phyloP scores from a whole-genome alignment of 1,139 yeast species.

The Candida albicans region DNA sequence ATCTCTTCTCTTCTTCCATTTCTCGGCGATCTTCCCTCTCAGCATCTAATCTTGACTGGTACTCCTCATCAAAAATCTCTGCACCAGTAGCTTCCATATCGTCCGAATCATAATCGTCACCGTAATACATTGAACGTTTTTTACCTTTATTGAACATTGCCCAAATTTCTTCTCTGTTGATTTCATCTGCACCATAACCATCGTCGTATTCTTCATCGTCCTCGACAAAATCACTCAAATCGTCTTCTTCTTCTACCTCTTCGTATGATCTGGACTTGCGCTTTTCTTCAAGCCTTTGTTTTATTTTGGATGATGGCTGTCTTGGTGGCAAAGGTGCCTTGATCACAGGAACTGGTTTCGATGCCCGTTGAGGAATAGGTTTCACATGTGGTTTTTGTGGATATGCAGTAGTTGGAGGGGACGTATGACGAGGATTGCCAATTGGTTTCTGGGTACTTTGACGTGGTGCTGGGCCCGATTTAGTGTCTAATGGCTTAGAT shows the following conservation, averaged over 20 bases:
- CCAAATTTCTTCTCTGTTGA: conserved; percentile 88
- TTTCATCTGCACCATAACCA: conserved; percentile 46
- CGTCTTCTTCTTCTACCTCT: conserved; percentile 31
- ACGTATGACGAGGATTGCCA: background rate
- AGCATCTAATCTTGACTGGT: conserved; percentile 58
- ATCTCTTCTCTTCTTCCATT: conserved; percentile 53
- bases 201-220: conserved; percentile 25
- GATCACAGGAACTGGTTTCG: conserved; percentile 5
- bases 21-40: conserved; percentile 66
- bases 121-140: conserved; percentile 43
- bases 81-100: conserved; percentile 96
- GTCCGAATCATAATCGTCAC: conserved; percentile 58
- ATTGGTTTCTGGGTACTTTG: background rate
- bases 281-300: conserved; percentile 25
- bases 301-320: conserved; percentile 25
- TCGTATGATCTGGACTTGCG: conserved; percentile 1
- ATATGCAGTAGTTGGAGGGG: background rate
- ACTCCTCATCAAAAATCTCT: conserved; percentile 82
- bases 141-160: conserved; percentile 72
- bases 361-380: background rate
- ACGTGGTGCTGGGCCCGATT: background rate
- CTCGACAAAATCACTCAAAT: conserved; percentile 54
- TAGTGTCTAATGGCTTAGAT: conserved; percentile 1
- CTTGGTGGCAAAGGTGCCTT: conserved; percentile 17
- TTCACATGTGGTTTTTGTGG: background rate